These are phyloP conservation scores for Globisporangium sylvaticum DNA, from an alignment of 352 stramenopile species.

Conservation along the genomic window DNA sequence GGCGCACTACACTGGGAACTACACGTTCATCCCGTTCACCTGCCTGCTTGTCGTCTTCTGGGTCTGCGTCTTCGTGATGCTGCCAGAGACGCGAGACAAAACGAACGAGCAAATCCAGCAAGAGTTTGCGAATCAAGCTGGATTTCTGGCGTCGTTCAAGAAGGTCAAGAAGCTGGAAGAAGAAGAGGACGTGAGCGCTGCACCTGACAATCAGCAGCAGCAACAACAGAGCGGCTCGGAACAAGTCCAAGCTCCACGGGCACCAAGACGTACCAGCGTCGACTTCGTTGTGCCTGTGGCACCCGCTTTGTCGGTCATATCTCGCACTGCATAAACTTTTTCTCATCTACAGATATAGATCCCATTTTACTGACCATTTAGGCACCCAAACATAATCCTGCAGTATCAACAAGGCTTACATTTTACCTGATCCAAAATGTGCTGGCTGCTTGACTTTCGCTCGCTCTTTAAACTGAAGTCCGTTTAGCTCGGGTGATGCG, in stretches of 20 bases:
- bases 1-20: constrained; percentile 25
- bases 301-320: neutral
- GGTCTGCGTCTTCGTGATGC: constrained; percentile 30
- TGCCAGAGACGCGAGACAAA: constrained; percentile 36
- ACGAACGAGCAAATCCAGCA: constrained; percentile 41
- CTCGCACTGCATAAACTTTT: constrained; percentile 4
- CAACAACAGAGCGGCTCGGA: neutral
- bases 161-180: constrained; percentile 24
- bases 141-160: constrained; percentile 29
- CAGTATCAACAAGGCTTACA: neutral
- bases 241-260: neutral
- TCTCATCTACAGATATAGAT: neutral
- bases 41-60: constrained; percentile 29
- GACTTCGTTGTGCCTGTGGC: constrained; percentile 8
- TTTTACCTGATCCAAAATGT: neutral
- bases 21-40: constrained; percentile 38
- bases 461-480: neutral
- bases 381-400: neutral
- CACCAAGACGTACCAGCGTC: constrained; percentile 2
- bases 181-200: constrained; percentile 8
- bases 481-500: constrained; percentile 5
- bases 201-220: neutral
- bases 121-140: constrained; percentile 24
- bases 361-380: neutral
- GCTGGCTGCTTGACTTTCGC: neutral